Percentiles rank a stretch among this genome's conserved stretches.
Conservation (phyloP, 768 basidiomycete species). For the Suillus subaureus region DNA sequence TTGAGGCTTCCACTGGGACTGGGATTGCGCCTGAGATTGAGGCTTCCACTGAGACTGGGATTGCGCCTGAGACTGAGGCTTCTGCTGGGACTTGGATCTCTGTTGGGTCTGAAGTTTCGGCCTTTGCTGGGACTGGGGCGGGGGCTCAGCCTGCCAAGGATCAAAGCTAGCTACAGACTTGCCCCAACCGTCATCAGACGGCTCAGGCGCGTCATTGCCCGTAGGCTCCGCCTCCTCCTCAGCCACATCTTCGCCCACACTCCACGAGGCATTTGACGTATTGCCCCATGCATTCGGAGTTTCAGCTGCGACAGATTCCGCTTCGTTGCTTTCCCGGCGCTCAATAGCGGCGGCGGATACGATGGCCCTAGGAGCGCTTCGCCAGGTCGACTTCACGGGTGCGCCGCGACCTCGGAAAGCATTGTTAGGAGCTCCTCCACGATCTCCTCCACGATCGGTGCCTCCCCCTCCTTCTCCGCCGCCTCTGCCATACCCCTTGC, state of each 20-base stretch:
- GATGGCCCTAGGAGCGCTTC: slow-evolving; percentile 28
- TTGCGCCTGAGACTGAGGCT: too few relatives aligned
- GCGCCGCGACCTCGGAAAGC: slow-evolving; percentile 32
- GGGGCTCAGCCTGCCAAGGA: slow-evolving; percentile 31
- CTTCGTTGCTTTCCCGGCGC: slow-evolving; percentile 21
- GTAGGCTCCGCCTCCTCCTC: slow-evolving; percentile 8
- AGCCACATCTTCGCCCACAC: slow-evolving; percentile 6
- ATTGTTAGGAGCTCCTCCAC: slow-evolving; percentile 9
- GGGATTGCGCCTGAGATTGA: not conserved
- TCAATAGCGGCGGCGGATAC: slow-evolving; percentile 28
- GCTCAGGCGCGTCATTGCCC: slow-evolving; percentile 7
- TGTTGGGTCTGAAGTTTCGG: too few relatives aligned
- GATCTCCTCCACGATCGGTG: slow-evolving; percentile 3
- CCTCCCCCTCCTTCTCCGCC: slow-evolving; percentile 10
- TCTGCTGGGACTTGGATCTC: too few relatives aligned
- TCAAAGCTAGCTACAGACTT: slow-evolving; percentile 21
- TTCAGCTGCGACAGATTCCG: not conserved
- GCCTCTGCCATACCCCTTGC: slow-evolving; percentile 1
- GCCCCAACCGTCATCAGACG: slow-evolving; percentile 26
- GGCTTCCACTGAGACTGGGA: not conserved
- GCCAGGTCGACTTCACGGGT: slow-evolving; percentile 34
- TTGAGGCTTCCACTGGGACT: too few relatives aligned
- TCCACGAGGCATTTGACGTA: slow-evolving; percentile 13
- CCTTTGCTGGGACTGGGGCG: too few relatives aligned
- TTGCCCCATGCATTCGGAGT: slow-evolving; percentile 25